phyloP scores from a whole-genome alignment of 345 rosid genomes.

The Camelina laxa region DNA sequence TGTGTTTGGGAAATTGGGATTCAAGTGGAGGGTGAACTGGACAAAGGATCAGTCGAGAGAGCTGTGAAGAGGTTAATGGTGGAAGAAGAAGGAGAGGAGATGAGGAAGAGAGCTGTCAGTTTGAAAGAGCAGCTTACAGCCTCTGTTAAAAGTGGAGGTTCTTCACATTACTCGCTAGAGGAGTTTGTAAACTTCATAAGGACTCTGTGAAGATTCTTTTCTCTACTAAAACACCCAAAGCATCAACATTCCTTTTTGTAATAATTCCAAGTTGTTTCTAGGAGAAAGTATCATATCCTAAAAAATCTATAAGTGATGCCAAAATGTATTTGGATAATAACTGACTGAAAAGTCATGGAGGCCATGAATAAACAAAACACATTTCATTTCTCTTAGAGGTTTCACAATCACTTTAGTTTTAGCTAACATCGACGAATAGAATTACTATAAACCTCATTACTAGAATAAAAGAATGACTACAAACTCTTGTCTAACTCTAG shows the following conservation, averaged over 20 bases:
- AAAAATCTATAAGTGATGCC: neutral
- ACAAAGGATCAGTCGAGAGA: slow-evolving; percentile 28
- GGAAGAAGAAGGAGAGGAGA: slow-evolving; percentile 30
- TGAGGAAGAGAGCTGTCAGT: slow-evolving; percentile 29
- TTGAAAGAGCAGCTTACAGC: slow-evolving; percentile 32
- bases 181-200: slow-evolving; percentile 15
- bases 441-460: neutral
- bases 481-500: neutral
- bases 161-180: slow-evolving; percentile 25
- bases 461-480: neutral
- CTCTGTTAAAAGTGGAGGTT: slow-evolving; percentile 31
- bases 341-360: neutral
- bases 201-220: neutral
- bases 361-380: neutral
- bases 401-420: neutral
- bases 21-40: slow-evolving; percentile 38
- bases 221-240: neutral
- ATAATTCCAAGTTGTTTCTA: neutral
- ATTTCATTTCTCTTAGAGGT: neutral
- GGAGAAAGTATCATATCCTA: neutral
- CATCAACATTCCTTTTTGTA: neutral
- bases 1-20: slow-evolving; percentile 51
- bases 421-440: neutral
- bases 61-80: slow-evolving; percentile 40
- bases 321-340: neutral